phyloP scores from a whole-genome alignment of 2,329 filamentous ascomycete species.

The Rugonectria rugulosa region DNA sequence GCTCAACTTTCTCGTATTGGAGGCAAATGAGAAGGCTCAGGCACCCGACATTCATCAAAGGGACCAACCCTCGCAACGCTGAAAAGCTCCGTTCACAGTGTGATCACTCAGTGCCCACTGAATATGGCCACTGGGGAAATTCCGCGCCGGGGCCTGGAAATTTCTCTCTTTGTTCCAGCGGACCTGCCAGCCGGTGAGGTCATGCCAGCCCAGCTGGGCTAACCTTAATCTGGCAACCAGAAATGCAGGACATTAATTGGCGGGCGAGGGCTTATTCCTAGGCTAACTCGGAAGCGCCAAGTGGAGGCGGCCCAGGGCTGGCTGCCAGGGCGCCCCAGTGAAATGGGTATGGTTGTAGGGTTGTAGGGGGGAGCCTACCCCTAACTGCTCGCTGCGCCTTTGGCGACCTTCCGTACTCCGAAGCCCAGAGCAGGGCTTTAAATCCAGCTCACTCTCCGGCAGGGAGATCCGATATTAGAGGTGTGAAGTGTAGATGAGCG shows the following conservation, averaged over 20 bases:
- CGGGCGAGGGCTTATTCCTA: neutral
- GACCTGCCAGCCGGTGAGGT: conserved; percentile 15
- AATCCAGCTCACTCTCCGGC: neutral
- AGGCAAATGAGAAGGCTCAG: conserved; percentile 12
- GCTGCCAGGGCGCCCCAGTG: neutral
- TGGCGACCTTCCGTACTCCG: neutral
- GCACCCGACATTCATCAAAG: no score
- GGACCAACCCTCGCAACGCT: neutral
- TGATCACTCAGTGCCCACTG: conserved; percentile 5
- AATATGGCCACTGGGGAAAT: neutral
- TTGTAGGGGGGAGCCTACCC: no score
- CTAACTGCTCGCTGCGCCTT: no score
- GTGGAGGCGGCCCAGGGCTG: neutral
- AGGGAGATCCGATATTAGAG: neutral
- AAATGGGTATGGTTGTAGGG: neutral
- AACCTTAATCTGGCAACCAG: conserved; percentile 20
- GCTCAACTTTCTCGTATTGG: neutral
- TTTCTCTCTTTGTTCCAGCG: no score
- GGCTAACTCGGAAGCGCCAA: neutral
- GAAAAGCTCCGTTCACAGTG: conserved; percentile 5
- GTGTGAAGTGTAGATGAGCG: neutral
- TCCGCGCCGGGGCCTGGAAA: no score
- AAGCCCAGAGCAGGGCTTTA: neutral
- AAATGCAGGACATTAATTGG: conserved; percentile 14
- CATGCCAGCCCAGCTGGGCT: conserved; percentile 21